Evolutionary conservation across 2,329 filamentous ascomycete species (phyloP).

Genomic region (Clarireedia sp.): DNA sequence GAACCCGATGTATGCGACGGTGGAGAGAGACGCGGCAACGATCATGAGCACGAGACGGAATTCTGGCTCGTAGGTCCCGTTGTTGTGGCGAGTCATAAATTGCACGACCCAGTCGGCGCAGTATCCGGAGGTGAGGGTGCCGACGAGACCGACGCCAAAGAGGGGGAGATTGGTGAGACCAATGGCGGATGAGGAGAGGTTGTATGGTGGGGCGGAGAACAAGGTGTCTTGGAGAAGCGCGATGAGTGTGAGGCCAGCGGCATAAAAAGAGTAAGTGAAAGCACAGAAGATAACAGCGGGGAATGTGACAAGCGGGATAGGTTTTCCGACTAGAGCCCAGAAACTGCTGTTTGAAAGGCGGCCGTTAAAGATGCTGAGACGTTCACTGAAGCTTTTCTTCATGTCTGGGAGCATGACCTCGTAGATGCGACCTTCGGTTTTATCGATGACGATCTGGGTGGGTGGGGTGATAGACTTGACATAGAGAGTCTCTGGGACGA

Average conservation of each 20-base stretch:
- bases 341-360: constrained; percentile 32
- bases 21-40: constrained; percentile 26
- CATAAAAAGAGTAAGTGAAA: constrained; percentile 21
- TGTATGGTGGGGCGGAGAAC: constrained; percentile 19
- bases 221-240: constrained; percentile 20
- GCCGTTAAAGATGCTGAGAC: constrained; percentile 33
- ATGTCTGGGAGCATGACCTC: constrained; percentile 21
- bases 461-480: constrained; percentile 8
- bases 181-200: constrained; percentile 16
- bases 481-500: constrained; percentile 38
- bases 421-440: constrained; percentile 20
- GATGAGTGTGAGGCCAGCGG: constrained; percentile 21
- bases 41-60: constrained; percentile 38
- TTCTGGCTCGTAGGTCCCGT: constrained; percentile 45
- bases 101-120: constrained; percentile 33
- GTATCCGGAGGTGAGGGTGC: constrained; percentile 29
- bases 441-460: constrained; percentile 21
- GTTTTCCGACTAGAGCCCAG: constrained; percentile 34
- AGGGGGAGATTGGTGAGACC: constrained; percentile 19
- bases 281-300: constrained; percentile 34
- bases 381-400: constrained; percentile 31
- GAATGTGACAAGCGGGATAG: constrained; percentile 43
- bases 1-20: constrained; percentile 35
- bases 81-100: constrained; percentile 41
- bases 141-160: constrained; percentile 26